These are phyloP conservation scores for Mucor racemosus DNA, from an alignment of 371 early-diverging fungal species.

Conservation along the genomic window DNA sequence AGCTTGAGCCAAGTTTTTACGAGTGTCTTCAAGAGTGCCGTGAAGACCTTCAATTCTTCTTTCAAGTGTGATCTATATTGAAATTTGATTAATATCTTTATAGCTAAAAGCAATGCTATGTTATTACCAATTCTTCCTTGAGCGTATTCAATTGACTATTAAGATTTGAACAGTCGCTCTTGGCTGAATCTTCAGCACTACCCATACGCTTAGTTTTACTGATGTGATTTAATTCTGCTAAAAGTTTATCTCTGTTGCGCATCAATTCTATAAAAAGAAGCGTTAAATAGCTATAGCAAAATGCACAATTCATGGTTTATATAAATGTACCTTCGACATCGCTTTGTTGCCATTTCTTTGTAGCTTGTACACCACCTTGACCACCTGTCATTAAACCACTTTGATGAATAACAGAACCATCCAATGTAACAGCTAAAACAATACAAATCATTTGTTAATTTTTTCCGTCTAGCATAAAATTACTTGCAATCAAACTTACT, in stretches of 20 bases:
- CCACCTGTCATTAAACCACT: conserved; percentile 96
- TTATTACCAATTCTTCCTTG: conserved; percentile 62
- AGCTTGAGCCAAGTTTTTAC: conserved; percentile 17
- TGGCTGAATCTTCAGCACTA: conserved; percentile 66
- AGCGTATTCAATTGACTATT: conserved; percentile 61
- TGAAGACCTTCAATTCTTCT: conserved; percentile 25
- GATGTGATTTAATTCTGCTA: conserved; percentile 74
- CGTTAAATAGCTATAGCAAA: background rate
- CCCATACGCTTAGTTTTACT: conserved; percentile 73
- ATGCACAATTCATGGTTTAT: background rate
- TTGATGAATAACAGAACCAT: conserved; percentile 95
- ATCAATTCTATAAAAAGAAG: conserved; percentile 49
- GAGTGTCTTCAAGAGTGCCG: conserved; percentile 21
- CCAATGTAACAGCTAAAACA: conserved; percentile 81
- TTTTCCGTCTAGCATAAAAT: conserved; percentile 1
- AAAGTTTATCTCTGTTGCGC: conserved; percentile 69
- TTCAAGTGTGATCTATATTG: conserved; percentile 16
- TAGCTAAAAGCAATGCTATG: no score
- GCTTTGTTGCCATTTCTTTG: conserved; percentile 86
- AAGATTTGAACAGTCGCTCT: conserved; percentile 64
- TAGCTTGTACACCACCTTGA: conserved; percentile 42
- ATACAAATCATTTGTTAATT: background rate
- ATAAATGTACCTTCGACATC: conserved; percentile 65
- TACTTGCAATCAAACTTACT: conserved; percentile 39
- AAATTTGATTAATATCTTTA: background rate